Conservation (phyloP, 257 asterid genomes). For the Cynanchum wilfordii region DNA sequence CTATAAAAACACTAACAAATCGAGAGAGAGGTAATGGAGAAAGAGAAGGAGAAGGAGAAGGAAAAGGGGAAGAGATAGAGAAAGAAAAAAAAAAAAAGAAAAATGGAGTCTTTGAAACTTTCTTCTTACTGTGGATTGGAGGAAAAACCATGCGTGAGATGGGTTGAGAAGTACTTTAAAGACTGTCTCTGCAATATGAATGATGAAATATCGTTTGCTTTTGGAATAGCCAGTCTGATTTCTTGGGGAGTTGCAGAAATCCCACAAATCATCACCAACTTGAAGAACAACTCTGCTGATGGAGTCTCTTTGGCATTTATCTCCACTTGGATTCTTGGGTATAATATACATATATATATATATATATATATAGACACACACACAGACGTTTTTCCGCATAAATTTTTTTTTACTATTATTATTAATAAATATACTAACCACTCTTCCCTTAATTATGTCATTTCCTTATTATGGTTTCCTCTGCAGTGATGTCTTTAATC, state of each 20-base stretch:
- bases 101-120: conserved; percentile 5
- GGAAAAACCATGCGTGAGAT: conserved; percentile 27
- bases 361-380: no score
- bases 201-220: conserved; percentile 46
- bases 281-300: conserved; percentile 40
- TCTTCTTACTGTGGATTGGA: conserved; percentile 5
- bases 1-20: neutral
- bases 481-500: conserved; percentile 55
- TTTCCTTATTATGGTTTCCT: neutral
- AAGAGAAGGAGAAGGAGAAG: neutral
- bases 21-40: neutral
- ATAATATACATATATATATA: no score
- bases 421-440: no score
- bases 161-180: conserved; percentile 33
- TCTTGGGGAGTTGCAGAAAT: conserved; percentile 59
- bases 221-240: conserved; percentile 41
- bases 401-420: no score
- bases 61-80: no score
- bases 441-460: neutral
- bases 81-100: neutral
- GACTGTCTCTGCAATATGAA: conserved; percentile 45
- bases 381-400: no score
- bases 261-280: conserved; percentile 55
- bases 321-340: conserved; percentile 59
- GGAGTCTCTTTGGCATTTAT: conserved; percentile 55